These are phyloP conservation scores for Leccinum pachyderme DNA, from an alignment of 1,284 basidiomycete genomes.

Conservation along the genomic window DNA sequence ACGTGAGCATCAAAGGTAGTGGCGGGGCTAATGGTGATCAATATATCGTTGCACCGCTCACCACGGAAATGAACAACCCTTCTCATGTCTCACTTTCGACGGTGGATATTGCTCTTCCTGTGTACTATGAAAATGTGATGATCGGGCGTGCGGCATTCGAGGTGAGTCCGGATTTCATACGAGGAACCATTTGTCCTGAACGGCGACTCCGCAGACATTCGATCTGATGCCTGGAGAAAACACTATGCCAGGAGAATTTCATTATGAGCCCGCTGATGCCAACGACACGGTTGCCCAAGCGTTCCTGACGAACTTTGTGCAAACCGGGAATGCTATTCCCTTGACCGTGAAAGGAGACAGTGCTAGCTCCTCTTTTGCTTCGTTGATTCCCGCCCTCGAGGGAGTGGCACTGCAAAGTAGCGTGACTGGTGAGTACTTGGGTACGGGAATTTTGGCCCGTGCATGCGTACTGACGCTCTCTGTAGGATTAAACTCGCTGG, in stretches of 20 bases:
- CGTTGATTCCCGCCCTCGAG: slow-evolving; percentile 57
- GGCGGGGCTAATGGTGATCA: slow-evolving; percentile 56
- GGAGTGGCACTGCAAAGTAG: slow-evolving; percentile 52
- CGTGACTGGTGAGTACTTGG: slow-evolving; percentile 42
- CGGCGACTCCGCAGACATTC: slow-evolving; percentile 41
- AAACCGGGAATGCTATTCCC: slow-evolving; percentile 44
- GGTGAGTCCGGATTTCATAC: slow-evolving; percentile 39
- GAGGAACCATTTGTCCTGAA: background rate
- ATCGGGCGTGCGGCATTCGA: slow-evolving; percentile 59
- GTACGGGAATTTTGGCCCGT: background rate
- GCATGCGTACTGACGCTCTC: slow-evolving; percentile 2
- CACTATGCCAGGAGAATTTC: slow-evolving; percentile 57
- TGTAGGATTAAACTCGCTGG: slow-evolving; percentile 43
- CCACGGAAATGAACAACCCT: slow-evolving; percentile 58
- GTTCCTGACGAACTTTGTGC: slow-evolving; percentile 58
- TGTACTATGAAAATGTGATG: slow-evolving; percentile 52
- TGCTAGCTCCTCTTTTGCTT: slow-evolving; percentile 61
- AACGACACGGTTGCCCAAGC: slow-evolving; percentile 62
- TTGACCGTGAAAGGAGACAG: slow-evolving; percentile 60
- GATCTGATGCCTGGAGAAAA: slow-evolving; percentile 63
- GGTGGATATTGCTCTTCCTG: slow-evolving; percentile 56
- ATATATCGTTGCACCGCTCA: slow-evolving; percentile 55
- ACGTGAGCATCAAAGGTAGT: slow-evolving; percentile 59
- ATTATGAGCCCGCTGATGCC: slow-evolving; percentile 60
- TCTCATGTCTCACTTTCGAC: slow-evolving; percentile 69